A percentile compares a stretch with the other conserved stretches of the same genome.
phyloP scores from a whole-genome alignment of 1,139 yeast genomes.

The Hanseniaspora sp. region DNA sequence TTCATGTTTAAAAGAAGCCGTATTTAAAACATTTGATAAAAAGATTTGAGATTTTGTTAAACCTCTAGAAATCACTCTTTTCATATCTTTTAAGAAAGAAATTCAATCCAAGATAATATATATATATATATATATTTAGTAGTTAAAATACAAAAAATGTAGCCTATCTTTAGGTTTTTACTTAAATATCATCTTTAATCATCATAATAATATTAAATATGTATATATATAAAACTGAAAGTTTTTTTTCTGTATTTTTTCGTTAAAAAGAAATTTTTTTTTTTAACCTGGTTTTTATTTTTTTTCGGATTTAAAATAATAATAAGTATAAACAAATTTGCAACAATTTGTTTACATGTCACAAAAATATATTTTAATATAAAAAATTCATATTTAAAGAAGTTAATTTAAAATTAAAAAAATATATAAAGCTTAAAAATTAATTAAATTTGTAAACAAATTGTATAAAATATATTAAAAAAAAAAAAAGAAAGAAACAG shows the following conservation, averaged over 20 bases:
- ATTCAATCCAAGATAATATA: neutral
- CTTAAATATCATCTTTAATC: no score
- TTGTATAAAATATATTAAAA: neutral
- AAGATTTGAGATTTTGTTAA: constrained; percentile 5
- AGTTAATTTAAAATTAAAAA: neutral
- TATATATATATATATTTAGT: no score
- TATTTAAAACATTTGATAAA: constrained; percentile 1
- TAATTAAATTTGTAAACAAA: neutral
- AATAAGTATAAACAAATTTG: neutral
- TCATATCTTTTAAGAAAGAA: neutral
- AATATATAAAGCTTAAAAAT: constrained; percentile 14
- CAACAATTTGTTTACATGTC: neutral
- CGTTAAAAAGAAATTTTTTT: no score
- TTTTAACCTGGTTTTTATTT: no score
- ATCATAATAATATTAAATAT: no score
- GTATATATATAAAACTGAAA: neutral
- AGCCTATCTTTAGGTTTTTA: no score
- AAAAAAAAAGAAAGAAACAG: neutral
- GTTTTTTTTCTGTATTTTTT: neutral
- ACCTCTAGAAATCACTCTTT: constrained; percentile 2
- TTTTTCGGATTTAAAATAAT: no score
- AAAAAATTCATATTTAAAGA: no score
- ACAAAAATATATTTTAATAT: neutral
- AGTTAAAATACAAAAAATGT: no score
- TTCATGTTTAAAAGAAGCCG: neutral